These are phyloP conservation scores for Fusarium nisikadoi DNA, from an alignment of 2,329 filamentous ascomycete genomes.

Conservation along the genomic window DNA sequence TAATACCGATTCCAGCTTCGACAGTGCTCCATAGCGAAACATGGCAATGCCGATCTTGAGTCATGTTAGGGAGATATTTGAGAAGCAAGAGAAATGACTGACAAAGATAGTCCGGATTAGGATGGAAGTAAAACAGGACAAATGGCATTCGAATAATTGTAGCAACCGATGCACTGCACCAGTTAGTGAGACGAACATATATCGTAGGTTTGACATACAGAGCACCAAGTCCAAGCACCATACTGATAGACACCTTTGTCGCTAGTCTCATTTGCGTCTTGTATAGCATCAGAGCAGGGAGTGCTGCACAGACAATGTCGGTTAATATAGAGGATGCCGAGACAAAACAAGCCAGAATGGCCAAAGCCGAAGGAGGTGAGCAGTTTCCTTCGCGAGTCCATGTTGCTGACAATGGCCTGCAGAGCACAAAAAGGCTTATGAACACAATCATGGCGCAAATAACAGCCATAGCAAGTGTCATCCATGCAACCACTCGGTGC, in stretches of 20 bases:
- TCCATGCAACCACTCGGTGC: not conserved
- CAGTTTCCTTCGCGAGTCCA: constrained; percentile 14
- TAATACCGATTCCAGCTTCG: constrained; percentile 6
- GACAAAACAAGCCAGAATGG: constrained; percentile 7
- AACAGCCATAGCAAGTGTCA: not conserved
- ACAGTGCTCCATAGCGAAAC: constrained; percentile 2
- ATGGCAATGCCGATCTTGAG: not conserved
- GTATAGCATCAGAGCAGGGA: constrained; percentile 23
- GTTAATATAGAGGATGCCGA: constrained; percentile 7
- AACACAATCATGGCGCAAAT: not conserved
- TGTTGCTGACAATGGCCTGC: constrained; percentile 3
- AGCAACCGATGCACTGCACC: constrained; percentile 2
- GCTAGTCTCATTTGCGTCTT: constrained; percentile 18
- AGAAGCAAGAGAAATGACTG: not conserved
- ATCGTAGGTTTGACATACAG: not conserved
- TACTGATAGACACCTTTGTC: constrained; percentile 15
- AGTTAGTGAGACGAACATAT: not conserved
- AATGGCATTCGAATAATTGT: constrained; percentile 13
- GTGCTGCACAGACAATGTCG: constrained; percentile 17
- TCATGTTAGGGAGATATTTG: not conserved
- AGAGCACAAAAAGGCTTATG: constrained; percentile 6
- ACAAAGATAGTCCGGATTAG: constrained; percentile 7
- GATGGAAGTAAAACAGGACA: not conserved
- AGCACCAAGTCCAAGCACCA: constrained; percentile 24
- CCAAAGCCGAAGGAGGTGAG: not conserved